Base-by-base conservation (phyloP, 208 protist genomes). In the Leishmania tarentolae region DNA sequence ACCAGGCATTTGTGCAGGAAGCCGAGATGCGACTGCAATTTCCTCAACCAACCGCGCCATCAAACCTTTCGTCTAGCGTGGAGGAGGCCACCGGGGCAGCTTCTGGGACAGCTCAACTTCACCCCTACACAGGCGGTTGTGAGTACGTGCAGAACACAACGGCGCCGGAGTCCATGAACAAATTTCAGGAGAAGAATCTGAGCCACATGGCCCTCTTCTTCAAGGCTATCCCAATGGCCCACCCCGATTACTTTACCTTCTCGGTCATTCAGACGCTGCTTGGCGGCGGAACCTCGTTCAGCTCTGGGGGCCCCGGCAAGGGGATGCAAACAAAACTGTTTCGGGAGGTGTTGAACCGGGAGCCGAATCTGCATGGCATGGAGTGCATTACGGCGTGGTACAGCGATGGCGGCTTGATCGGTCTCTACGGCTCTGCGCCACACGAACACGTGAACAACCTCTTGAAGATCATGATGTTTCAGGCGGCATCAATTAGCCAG, bases 361-460 rank as follows among this genome's bases (percentile, higher is more conserved):
- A 95, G 61, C 88, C 84, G 8, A 87, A 90, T 53, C 61, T 98
- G 37, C 88, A 97, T 80, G 91, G 94, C 59, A 83, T 97, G 85
- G 93, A 98, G 80, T 96, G 92, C 83, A 95, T 98, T 80, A 97
- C 94, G 19, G 93, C 94, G n/a, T 96, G 92, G 93, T 98, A 97
- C 84, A 97, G 91, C 80, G 93, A 97, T 53, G 92, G 88, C 35
- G 96, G 96, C 37, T 86, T 97, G 9, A 86, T 98, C 75, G 96
- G 96, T 1, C 86, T 98, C 47, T 98, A 98, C 85, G 96, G 93
- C 56, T 91, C 85, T 50, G 93, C 96, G 19, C 87, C 88, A 28
- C 96, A 98, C 88, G 90, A 97, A 74, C 78, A 93, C 77, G 90
- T 88, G 40, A 53, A 87, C 66, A 78, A 89, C 35, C 83, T 98